Evolutionary conservation across 345 rosid species (phyloP), one percentile per base, ranked within the genome.

Genomic region (Sisymbrium irio): DNA sequence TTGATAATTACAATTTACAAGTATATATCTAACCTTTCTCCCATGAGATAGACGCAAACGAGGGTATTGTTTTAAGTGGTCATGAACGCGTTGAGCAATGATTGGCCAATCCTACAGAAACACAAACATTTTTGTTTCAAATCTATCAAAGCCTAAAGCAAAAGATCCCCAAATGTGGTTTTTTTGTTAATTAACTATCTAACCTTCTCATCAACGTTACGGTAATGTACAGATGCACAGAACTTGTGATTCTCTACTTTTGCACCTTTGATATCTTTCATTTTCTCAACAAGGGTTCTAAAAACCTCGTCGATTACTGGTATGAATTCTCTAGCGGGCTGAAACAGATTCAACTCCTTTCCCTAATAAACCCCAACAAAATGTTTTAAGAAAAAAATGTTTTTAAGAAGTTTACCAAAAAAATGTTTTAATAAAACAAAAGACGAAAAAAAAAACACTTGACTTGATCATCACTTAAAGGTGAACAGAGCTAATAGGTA

Each of bases 161-260:
- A 12, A 13, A 15, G 7, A 44, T 6, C 15, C 19, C 32, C n/a
- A 44, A n/a, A 2, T 8, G 8, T n/a, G 6, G n/a, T n/a, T 0
- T 15, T 44, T 28, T 28, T 3, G 25, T 22, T 22, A n/a, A n/a
- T 41, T 37, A 10, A 2, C 13, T 40, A 12, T 22, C 18, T 27
- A 50, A 94, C 98, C 96, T 92, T 90, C 63, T 88, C 96, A 9
- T 95, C 96, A 76, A 92, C 99, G 67, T 90, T 95, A 79, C 98
- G 98, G 76, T 92, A 95, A 83, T 92, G 98, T 71, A 95, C 92
- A 78, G 92, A 83, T 49, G 85, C 81, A 78, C 98, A 95, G 72
- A 95, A 92, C 86, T 92, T 95, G 84, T 95, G 97, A 65, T 90
- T 86, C 81, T 95, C 99, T 73, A 92, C 91, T 74, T 83, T 90